Evolutionary conservation across 371 early-diverging fungal genomes (phyloP), one percentile per base, ranked within the genome.

Genomic region (Mortierella sp.): DNA sequence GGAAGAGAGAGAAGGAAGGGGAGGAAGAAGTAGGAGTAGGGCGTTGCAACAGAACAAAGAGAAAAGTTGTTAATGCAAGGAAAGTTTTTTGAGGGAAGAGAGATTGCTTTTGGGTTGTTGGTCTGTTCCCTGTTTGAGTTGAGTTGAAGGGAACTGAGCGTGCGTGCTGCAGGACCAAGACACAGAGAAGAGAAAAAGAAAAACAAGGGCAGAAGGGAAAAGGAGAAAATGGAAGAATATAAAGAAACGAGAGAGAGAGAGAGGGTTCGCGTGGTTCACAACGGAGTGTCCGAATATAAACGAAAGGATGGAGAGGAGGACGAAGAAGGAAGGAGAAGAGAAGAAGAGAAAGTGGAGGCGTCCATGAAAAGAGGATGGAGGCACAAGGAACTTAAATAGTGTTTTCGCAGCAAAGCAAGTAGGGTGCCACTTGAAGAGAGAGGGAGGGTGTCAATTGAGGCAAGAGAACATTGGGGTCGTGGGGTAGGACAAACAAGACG

Each of bases 21-120:
- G 56, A 46, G 44, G 46, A 46, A 63, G 63, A 48, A 27, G 14
- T 35, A 18, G 63, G 16, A 35, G 63, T 63, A 35, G 63, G 63
- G 63, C 63, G 63, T 63, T 63, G 35, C 35, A 63, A 63, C 63
- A 63, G 63, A 63, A 60, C 41, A 41, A 41, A 41, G 55, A 55
- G 60, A 29, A 35, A 49, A 51, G 24, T 21, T 6, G 65, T 60
- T 41, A 75, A 75, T 41, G 46, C 48, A 76, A 76, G 51, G 56
- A 54, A 55, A 70, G 38, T 75, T 41, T 75, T 32, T 51, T 51
- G 18, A 0, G 4, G 51, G 54, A 32, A 8, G 12, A 63, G 32
- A 60, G 70, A 71, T 70, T 71, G 71, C 70, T 51, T 70, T 44
- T 24, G 29, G 43, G 46, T 4, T 29, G 29, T 32, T 63, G 35